Evolutionary conservation across 345 rosid genomes (phyloP), one percentile per base, ranked within the genome.

Genomic region (Carallia pectinifolia): DNA sequence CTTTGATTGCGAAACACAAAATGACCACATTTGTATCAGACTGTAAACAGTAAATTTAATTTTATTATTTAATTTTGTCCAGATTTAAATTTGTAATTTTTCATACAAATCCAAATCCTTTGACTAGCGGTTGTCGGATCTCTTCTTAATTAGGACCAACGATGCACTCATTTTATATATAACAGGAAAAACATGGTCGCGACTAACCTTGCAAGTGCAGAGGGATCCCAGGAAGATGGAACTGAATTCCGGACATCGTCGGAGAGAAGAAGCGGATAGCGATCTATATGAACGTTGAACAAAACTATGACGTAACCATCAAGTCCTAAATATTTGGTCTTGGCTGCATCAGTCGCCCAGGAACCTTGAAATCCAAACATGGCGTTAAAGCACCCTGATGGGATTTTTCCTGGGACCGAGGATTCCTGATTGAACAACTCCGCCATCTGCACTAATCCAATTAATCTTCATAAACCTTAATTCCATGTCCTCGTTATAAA

Each of bases 191-290:
- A 13, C 4, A 53, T 3, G 7, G 15, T 15, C 15, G 19, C 0
- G 23, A 23, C 23, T 5, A 64, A 77, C 98, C 97, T 90, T 52
- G 99, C 90, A 0, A 95, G 78, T 34, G 83, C 90, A 6, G 30
- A 61, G 19, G 99, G 99, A 74, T 91, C 90, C 99, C 97, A 95
- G 0, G 80, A 71, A 8, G 97, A 81, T 1, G 97, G 99, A 64
- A 95, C 96, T 0, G 91, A 89, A 47, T 84, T 65, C 18, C 80
- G 68, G 64, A 95, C 93, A 50, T 86, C 83, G 34, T 87, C 85
- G 37, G 86, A 79, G 65, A 95, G 92, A 68, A 77, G 58, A 30
- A 95, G 86, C 29, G 90, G 96, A 79, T 79, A 90, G 0, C 90
- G 88, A 61, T 90, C 80, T 5, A 95, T 85, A 67, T 84, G 96